These are phyloP conservation scores for Macrophomina phaseolina DNA, from an alignment of 2,329 filamentous ascomycete species.

Conservation along the genomic window DNA sequence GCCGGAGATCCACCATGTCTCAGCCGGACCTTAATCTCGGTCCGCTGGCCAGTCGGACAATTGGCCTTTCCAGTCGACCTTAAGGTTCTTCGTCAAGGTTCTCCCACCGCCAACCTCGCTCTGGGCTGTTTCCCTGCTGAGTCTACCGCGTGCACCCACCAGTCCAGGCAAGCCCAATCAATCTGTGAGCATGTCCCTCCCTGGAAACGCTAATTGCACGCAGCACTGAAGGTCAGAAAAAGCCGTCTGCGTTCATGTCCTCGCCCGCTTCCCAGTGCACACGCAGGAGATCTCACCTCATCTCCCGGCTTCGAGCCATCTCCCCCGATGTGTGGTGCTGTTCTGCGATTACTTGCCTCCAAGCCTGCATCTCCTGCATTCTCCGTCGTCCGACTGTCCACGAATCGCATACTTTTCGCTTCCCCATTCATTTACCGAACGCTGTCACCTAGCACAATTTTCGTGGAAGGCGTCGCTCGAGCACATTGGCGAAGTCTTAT, in stretches of 20 bases:
- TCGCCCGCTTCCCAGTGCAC: neutral
- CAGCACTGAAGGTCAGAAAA: neutral
- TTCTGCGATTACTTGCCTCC: neutral
- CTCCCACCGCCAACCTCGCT: neutral
- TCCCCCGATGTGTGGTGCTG: neutral
- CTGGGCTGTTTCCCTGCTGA: neutral
- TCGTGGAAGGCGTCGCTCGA: neutral
- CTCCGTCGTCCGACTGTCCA: neutral
- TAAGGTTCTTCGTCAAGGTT: constrained; percentile 20
- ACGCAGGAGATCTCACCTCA: constrained; percentile 4
- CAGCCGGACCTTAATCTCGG: constrained; percentile 17
- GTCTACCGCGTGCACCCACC: neutral
- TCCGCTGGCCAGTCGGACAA: constrained; percentile 17
- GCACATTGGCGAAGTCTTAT: neutral
- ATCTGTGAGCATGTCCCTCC: neutral
- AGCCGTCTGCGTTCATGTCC: neutral
- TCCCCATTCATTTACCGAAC: neutral
- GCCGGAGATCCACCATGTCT: constrained; percentile 10
- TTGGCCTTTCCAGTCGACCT: constrained; percentile 15
- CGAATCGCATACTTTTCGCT: neutral
- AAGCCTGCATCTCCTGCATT: no score
- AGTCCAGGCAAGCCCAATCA: neutral
- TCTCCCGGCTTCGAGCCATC: neutral
- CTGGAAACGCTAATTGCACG: neutral
- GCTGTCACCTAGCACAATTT: neutral